phyloP scores from a whole-genome alignment of 352 stramenopile genomes.

The Pythium guiyangense region DNA sequence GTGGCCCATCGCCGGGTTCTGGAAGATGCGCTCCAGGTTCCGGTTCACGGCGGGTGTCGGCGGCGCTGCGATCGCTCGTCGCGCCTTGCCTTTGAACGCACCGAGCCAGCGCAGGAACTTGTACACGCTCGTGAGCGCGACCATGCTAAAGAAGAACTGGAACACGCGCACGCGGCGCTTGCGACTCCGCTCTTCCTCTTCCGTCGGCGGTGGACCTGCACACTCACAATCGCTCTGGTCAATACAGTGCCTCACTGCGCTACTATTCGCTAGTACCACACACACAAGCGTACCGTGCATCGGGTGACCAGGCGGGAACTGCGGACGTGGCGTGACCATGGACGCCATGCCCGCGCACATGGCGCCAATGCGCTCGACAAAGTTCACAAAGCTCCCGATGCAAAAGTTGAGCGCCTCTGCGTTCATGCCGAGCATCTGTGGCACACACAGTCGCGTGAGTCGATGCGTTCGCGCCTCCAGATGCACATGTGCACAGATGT shows the following conservation, averaged over 20 bases:
- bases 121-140: conserved; percentile 43
- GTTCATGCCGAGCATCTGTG: conserved; percentile 68
- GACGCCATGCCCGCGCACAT: conserved; percentile 66
- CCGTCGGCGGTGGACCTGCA: conserved; percentile 48
- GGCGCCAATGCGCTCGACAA: conserved; percentile 75
- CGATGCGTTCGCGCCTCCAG: not conserved
- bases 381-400: conserved; percentile 77
- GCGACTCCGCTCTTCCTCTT: conserved; percentile 73
- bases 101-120: conserved; percentile 55
- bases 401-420: conserved; percentile 73
- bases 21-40: conserved; percentile 68
- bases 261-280: not conserved
- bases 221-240: not conserved
- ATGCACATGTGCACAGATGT: not conserved
- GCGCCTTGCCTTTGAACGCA: conserved; percentile 27
- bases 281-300: conserved; percentile 36
- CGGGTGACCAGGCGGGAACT: conserved; percentile 69
- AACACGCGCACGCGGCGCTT: conserved; percentile 70
- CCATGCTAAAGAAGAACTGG: conserved; percentile 73
- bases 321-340: conserved; percentile 58
- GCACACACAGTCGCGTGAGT: conserved; percentile 1
- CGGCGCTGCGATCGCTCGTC: conserved; percentile 29
- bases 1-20: conserved; percentile 35
- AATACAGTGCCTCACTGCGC: not conserved
- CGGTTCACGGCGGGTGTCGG: conserved; percentile 22